Evolutionary conservation across 176 grass and related monocot species (phyloP), one percentile per base, ranked within the genome.

Genomic region (Carex parvula): DNA sequence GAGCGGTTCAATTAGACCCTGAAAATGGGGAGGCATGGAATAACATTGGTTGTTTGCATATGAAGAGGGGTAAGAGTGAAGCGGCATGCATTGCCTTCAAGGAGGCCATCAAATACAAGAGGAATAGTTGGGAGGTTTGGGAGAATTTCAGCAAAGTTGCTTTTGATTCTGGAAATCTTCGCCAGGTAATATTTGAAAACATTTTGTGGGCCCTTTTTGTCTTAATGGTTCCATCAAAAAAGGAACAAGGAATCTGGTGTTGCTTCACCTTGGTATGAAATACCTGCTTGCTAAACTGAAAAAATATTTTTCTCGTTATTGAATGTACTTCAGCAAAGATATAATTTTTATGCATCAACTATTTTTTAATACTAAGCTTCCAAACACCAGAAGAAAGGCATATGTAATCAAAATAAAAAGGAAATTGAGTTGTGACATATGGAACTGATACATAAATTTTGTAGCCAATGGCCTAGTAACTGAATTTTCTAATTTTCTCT

Each of bases 1-100:
- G 89, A 77, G 84, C 92, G 76, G 92, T 98, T 52, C 95, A 98
- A 88, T 90, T 98, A 83, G 95, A 98, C 89, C 95, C 95, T 87
- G 95, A 98, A 84, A 98, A 95, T 72, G 95, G 95, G 85, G 95
- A 98, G 90, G 95, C 91, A 87, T 95, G 95, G 92, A 98, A 98
- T 86, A 98, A 98, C 74, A 90, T 98, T 70, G 92, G 91, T 73
- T 98, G 95, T 82, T 84, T 98, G 92, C 95, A 98, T 89, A 98
- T 98, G 95, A 89, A 94, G 70, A 91, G 91, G 86, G 89, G 88
- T 83, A 98, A 91, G 87, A 93, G 86, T 42, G 87, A 83, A 70
- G 91, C 86, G 29, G 89, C 95, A 86, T 94, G 92, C 26, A 87
- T 94, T 84, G 92, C 95, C 73, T 98, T 98, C 80, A 98, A 85